These are phyloP conservation scores for Pilobolus umbonatus DNA, from an alignment of 192 early-diverging fungal species.

Conservation along the genomic window DNA sequence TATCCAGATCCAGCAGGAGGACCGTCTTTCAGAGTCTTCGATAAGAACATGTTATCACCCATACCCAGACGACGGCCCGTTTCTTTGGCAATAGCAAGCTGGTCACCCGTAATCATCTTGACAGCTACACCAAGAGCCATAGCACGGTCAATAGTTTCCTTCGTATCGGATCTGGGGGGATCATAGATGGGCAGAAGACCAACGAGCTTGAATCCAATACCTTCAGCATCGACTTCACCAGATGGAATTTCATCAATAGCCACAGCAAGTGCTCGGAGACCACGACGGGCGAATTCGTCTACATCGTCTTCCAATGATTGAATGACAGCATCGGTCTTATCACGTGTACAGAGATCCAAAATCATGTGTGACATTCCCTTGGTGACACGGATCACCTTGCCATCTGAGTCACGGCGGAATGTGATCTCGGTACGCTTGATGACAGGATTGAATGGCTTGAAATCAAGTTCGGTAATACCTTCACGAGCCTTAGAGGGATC, in stretches of 20 bases:
- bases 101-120: conserved; percentile 95
- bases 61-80: conserved; percentile 65
- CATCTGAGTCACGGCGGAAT: conserved; percentile 57
- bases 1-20: conserved; percentile 56
- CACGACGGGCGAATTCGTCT: conserved; percentile 61
- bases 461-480: conserved; percentile 63
- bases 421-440: conserved; percentile 72
- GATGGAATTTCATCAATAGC: conserved; percentile 63
- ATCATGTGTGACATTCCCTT: conserved; percentile 77
- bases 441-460: conserved; percentile 74
- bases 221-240: conserved; percentile 55
- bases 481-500: conserved; percentile 53
- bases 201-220: conserved; percentile 61
- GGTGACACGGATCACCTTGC: conserved; percentile 60
- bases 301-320: conserved; percentile 51
- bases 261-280: conserved; percentile 72
- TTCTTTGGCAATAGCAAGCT: conserved; percentile 73
- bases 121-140: conserved; percentile 70
- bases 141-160: conserved; percentile 73
- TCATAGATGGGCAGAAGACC: conserved; percentile 73
- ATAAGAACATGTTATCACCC: conserved; percentile 69
- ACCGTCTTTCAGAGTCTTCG: conserved; percentile 56
- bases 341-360: conserved; percentile 63
- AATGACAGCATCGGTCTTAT: conserved; percentile 57
- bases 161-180: conserved; percentile 75